Conservation (phyloP, 2,329 filamentous ascomycete species). For the Harringtonia aguacate region DNA sequence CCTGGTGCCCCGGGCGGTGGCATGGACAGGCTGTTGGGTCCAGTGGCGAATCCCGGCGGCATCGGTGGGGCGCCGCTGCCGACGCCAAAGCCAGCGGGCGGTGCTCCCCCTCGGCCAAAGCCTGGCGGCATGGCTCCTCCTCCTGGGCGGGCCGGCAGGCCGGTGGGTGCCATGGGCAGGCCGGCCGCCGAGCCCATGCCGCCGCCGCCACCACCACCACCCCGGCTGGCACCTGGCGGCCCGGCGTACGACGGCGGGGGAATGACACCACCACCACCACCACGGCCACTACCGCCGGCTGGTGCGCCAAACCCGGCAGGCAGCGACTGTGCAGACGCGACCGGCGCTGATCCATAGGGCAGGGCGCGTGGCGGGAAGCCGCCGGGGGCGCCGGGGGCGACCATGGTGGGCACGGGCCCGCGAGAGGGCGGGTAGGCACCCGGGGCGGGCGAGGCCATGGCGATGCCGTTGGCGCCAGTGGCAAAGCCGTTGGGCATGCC, state of each 20-base stretch:
- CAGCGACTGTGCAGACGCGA: constrained; percentile 16
- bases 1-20: constrained; percentile 14
- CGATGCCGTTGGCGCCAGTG: background rate
- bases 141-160: constrained; percentile 38
- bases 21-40: constrained; percentile 21
- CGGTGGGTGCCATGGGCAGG: constrained; percentile 37
- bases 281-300: too few relatives aligned
- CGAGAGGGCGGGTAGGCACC: background rate
- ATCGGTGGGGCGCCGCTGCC: constrained; percentile 18
- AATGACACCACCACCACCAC: too few relatives aligned
- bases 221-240: constrained; percentile 11
- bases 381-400: background rate
- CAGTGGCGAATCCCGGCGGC: constrained; percentile 24
- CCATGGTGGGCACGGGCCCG: background rate
- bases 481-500: background rate
- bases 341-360: constrained; percentile 4
- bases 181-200: too few relatives aligned
- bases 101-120: constrained; percentile 27
- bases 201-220: too few relatives aligned
- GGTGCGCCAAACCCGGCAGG: constrained; percentile 25
- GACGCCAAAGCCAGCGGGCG: constrained; percentile 27
- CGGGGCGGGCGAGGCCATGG: background rate
- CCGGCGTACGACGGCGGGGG: constrained; percentile 17
- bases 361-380: constrained; percentile 12
- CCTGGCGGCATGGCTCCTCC: constrained; percentile 20